These are phyloP conservation scores for Gossypium stocksii DNA, from an alignment of 345 rosid genomes.

Conservation along the genomic window DNA sequence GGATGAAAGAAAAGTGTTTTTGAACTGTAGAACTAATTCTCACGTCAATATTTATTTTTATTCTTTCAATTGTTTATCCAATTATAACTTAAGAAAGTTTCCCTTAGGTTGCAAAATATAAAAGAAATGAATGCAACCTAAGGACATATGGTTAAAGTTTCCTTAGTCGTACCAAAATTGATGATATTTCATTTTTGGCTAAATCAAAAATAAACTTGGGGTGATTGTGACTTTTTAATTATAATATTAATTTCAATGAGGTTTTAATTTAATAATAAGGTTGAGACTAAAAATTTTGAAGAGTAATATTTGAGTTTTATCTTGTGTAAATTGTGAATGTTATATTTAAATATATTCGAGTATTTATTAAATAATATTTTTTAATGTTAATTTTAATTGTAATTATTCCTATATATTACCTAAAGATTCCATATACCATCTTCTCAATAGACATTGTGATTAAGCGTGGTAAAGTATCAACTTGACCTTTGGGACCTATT, in stretches of 20 bases:
- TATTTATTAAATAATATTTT: background rate
- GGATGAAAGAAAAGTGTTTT: too few relatives aligned
- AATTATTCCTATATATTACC: constrained; percentile 19
- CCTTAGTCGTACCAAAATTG: background rate
- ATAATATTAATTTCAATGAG: too few relatives aligned
- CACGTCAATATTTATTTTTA: too few relatives aligned
- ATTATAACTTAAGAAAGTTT: too few relatives aligned
- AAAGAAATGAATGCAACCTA: background rate
- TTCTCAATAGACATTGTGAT: background rate
- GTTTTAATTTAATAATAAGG: too few relatives aligned
- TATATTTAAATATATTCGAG: too few relatives aligned
- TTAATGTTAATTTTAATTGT: background rate
- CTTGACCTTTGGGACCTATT: background rate
- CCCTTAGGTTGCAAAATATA: background rate
- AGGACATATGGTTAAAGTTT: background rate
- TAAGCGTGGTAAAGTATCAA: background rate
- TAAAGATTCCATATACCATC: constrained; percentile 7
- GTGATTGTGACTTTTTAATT: too few relatives aligned
- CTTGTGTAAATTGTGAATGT: too few relatives aligned
- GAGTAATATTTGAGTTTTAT: too few relatives aligned
- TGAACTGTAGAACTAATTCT: too few relatives aligned
- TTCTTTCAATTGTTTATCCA: too few relatives aligned
- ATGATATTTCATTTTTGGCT: background rate
- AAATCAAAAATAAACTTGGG: background rate
- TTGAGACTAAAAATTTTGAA: too few relatives aligned